These are phyloP conservation scores for Jacaranda mimosifolia DNA, from an alignment of 257 asterid species.

Conservation along the genomic window DNA sequence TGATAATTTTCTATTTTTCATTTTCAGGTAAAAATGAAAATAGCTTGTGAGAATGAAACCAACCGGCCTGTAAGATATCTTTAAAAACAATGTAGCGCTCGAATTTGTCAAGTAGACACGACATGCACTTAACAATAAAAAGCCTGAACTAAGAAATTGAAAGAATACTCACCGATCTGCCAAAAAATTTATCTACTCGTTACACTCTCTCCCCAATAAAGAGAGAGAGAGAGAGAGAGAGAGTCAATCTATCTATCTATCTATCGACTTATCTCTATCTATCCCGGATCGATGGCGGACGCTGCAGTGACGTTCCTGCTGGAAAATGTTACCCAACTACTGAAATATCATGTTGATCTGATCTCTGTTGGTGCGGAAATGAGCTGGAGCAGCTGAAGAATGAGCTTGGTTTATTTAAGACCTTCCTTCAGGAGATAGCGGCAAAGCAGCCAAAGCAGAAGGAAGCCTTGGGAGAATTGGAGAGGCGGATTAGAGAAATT, in stretches of 20 bases:
- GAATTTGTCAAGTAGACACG: too few relatives aligned
- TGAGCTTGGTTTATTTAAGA: background rate
- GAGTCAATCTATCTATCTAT: too few relatives aligned
- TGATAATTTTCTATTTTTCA: too few relatives aligned
- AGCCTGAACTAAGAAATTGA: too few relatives aligned
- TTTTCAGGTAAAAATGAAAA: too few relatives aligned
- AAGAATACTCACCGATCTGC: too few relatives aligned
- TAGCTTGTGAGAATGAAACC: too few relatives aligned
- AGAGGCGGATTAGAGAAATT: conserved; percentile 15
- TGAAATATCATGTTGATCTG: background rate
- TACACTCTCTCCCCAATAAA: background rate
- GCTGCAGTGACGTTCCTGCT: conserved; percentile 16
- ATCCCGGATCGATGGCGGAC: background rate
- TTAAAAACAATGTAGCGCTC: too few relatives aligned
- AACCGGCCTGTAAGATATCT: too few relatives aligned
- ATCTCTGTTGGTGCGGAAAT: background rate
- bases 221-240: too few relatives aligned
- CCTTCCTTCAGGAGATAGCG: background rate
- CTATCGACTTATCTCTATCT: too few relatives aligned
- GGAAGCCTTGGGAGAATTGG: background rate
- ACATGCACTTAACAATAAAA: too few relatives aligned
- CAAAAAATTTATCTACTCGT: background rate
- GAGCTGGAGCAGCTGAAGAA: background rate
- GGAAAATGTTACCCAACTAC: background rate
- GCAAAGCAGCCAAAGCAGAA: background rate